Evolutionary conservation across 768 basidiomycete genomes (phyloP).

Genomic region (Collybiopsis confluens): DNA sequence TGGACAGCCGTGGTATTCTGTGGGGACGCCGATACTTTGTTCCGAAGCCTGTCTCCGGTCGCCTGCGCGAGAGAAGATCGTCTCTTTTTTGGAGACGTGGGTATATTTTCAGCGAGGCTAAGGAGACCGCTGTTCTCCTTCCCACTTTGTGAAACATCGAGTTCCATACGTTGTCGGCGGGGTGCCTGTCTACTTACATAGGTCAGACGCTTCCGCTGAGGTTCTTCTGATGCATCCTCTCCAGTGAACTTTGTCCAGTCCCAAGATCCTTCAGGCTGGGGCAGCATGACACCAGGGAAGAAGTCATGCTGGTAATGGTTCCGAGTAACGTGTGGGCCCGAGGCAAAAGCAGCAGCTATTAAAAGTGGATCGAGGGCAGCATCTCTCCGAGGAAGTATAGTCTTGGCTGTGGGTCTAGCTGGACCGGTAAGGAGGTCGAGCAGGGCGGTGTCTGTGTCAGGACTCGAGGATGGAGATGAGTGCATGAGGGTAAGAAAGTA

Average conservation of each 20-base stretch:
- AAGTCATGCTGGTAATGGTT: slow-evolving; percentile 86
- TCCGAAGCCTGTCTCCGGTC: slow-evolving; percentile 22
- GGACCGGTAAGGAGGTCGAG: slow-evolving; percentile 65
- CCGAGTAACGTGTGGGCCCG: slow-evolving; percentile 74
- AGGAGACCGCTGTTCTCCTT: slow-evolving; percentile 51
- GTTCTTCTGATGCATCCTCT: slow-evolving; percentile 32
- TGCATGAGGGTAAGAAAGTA: background rate
- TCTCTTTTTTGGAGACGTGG: slow-evolving; percentile 35
- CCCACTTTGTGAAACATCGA: slow-evolving; percentile 24
- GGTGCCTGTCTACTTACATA: slow-evolving; percentile 79
- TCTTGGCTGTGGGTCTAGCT: slow-evolving; percentile 32
- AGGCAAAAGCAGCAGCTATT: slow-evolving; percentile 70
- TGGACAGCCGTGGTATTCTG: slow-evolving; percentile 16
- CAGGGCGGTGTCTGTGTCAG: slow-evolving; percentile 51
- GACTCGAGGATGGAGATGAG: background rate
- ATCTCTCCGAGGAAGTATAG: slow-evolving; percentile 55
- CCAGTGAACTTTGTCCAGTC: slow-evolving; percentile 56
- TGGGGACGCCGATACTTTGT: slow-evolving; percentile 18
- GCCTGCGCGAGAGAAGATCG: slow-evolving; percentile 27
- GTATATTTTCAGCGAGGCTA: slow-evolving; percentile 35
- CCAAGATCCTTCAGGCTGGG: slow-evolving; percentile 47
- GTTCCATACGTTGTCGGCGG: slow-evolving; percentile 50
- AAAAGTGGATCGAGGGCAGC: slow-evolving; percentile 76
- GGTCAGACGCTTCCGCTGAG: slow-evolving; percentile 43
- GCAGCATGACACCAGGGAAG: slow-evolving; percentile 55